Conservation (phyloP, 495 filamentous ascomycete species). For the Xylaria palmicola region DNA sequence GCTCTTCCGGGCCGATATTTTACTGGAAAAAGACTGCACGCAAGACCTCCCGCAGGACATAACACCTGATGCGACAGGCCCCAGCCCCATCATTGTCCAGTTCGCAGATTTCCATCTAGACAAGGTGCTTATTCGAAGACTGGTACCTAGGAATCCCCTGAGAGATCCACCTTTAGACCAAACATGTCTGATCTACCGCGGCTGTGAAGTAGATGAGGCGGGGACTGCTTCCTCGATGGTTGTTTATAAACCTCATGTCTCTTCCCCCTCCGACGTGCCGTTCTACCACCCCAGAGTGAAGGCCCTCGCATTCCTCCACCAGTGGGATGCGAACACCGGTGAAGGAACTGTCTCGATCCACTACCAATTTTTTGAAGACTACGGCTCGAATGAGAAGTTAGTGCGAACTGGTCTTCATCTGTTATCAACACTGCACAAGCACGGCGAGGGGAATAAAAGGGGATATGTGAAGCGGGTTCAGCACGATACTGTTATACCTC, state of each 20-base stretch:
- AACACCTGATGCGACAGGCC: constrained; percentile 23
- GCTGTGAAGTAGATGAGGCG: constrained; percentile 17
- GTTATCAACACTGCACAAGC: constrained; percentile 70
- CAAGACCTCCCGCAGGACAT: constrained; percentile 13
- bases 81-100: constrained; percentile 32
- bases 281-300: constrained; percentile 82
- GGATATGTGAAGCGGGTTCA: constrained; percentile 73
- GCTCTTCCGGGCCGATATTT: constrained; percentile 85
- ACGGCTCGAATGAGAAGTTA: constrained; percentile 51
- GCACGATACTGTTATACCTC: constrained; percentile 73
- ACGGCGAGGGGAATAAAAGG: constrained; percentile 60
- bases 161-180: constrained; percentile 74
- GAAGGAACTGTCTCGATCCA: constrained; percentile 63
- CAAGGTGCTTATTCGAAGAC: constrained; percentile 65
- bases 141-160: constrained; percentile 78
- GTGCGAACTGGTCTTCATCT: constrained; percentile 70
- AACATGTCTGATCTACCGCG: constrained; percentile 69
- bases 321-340: constrained; percentile 41
- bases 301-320: constrained; percentile 71
- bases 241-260: constrained; percentile 76
- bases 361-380: constrained; percentile 59
- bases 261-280: constrained; percentile 61
- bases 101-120: constrained; percentile 54
- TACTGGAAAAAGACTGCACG: constrained; percentile 47
- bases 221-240: constrained; percentile 53